Evolutionary conservation across 2,329 filamentous ascomycete species (phyloP).

Genomic region (Phoma herbarum): DNA sequence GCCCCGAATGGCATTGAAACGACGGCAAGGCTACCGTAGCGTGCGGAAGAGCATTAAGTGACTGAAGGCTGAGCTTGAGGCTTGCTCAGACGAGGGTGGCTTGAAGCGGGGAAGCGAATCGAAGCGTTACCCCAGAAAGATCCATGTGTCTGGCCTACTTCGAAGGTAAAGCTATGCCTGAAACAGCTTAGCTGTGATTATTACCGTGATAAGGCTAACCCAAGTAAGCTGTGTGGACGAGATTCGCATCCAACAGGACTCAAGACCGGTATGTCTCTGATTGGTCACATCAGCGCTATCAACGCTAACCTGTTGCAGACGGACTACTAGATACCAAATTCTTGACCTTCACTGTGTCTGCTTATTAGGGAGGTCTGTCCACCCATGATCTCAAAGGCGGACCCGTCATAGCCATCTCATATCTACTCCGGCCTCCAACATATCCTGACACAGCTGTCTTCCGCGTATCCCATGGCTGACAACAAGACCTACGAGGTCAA

Average conservation of each 20-base stretch:
- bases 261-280: neutral
- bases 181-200: neutral
- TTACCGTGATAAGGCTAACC: neutral
- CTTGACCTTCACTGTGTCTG: neutral
- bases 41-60: slow-evolving; percentile 6
- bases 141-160: neutral
- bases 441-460: neutral
- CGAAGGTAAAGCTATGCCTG: neutral
- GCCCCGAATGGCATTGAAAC: slow-evolving; percentile 54
- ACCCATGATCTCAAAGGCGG: neutral
- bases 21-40: slow-evolving; percentile 13
- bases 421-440: neutral
- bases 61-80: neutral
- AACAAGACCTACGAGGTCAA: neutral
- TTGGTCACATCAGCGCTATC: neutral
- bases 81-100: slow-evolving; percentile 1
- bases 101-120: slow-evolving; percentile 13
- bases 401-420: neutral
- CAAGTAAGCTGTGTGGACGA: neutral
- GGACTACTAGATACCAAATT: neutral
- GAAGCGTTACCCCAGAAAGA: slow-evolving; percentile 12
- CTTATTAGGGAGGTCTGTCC: neutral
- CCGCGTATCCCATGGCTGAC: neutral
- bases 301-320: neutral
- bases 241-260: neutral